Conservation (phyloP, 2,329 filamentous ascomycete species). For the Corynespora cassiicola region DNA sequence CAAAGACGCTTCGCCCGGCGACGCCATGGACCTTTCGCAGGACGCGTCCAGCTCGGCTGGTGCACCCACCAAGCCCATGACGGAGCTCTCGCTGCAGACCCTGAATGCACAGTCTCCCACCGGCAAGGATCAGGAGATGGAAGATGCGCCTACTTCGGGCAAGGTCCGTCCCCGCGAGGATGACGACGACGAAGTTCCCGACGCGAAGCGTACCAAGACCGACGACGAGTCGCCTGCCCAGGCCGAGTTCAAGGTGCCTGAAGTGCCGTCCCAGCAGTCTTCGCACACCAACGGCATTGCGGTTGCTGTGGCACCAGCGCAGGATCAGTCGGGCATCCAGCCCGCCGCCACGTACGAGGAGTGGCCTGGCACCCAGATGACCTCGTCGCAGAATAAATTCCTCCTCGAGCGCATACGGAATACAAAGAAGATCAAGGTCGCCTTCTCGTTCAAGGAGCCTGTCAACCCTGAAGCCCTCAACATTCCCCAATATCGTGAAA, state of each 20-base stretch:
- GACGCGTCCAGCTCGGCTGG: slow-evolving; percentile 20
- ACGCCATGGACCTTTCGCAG: slow-evolving; percentile 35
- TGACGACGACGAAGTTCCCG: slow-evolving; percentile 66
- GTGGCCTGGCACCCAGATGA: slow-evolving; percentile 48
- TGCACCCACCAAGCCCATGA: slow-evolving; percentile 41
- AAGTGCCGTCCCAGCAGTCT: slow-evolving; percentile 40
- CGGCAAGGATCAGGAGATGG: slow-evolving; percentile 42
- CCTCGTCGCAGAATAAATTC: slow-evolving; percentile 65
- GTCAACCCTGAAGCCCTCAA: slow-evolving; percentile 78
- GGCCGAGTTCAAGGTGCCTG: slow-evolving; percentile 52
- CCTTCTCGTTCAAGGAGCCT: slow-evolving; percentile 75
- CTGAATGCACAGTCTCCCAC: slow-evolving; percentile 31
- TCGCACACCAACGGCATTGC: slow-evolving; percentile 33
- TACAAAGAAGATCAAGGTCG: slow-evolving; percentile 86
- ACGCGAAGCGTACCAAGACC: slow-evolving; percentile 81
- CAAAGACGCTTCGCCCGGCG: slow-evolving; percentile 18
- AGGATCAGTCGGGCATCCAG: slow-evolving; percentile 38
- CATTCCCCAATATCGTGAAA: slow-evolving; percentile 75
- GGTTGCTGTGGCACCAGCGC: slow-evolving; percentile 33
- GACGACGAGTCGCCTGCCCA: slow-evolving; percentile 52
- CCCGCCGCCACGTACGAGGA: slow-evolving; percentile 39
- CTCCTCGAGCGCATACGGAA: slow-evolving; percentile 72
- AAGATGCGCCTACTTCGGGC: slow-evolving; percentile 46
- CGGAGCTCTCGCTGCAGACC: slow-evolving; percentile 37
- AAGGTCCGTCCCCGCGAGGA: slow-evolving; percentile 77